These are phyloP conservation scores for Moniliophthora roreri DNA, from an alignment of 1,284 basidiomycete species.

Conservation along the genomic window DNA sequence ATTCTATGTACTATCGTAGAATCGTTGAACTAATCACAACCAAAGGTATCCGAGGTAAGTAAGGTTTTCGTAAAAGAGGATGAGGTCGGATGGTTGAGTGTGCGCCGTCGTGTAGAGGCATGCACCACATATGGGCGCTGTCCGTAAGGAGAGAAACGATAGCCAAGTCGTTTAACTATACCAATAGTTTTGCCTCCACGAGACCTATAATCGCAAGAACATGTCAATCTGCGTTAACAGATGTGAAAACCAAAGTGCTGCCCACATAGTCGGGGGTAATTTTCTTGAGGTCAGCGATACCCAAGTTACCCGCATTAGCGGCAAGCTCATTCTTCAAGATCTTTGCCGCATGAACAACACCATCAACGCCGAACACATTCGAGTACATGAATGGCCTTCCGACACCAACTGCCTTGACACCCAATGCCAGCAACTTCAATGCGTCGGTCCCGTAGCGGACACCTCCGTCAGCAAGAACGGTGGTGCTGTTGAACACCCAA, in stretches of 20 bases:
- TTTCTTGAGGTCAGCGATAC: neutral
- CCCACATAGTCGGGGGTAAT: neutral
- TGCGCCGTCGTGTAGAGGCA: too few relatives aligned
- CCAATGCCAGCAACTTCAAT: slow-evolving; percentile 71
- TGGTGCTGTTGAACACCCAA: slow-evolving; percentile 50
- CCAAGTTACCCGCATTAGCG: neutral
- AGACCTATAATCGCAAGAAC: too few relatives aligned
- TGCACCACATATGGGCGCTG: too few relatives aligned
- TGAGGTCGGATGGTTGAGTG: too few relatives aligned
- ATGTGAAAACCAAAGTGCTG: neutral
- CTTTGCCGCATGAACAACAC: slow-evolving; percentile 49
- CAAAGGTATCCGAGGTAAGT: too few relatives aligned
- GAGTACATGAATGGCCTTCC: slow-evolving; percentile 65
- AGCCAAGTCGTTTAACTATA: too few relatives aligned
- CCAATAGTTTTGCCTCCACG: too few relatives aligned
- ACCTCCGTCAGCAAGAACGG: slow-evolving; percentile 73
- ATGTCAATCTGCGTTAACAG: too few relatives aligned
- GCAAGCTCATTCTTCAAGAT: slow-evolving; percentile 33
- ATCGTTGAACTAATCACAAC: too few relatives aligned
- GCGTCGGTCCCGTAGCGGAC: slow-evolving; percentile 67
- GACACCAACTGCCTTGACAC: slow-evolving; percentile 60
- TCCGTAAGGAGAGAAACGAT: too few relatives aligned
- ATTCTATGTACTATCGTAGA: too few relatives aligned
- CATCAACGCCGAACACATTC: slow-evolving; percentile 67
- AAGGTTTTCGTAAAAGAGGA: too few relatives aligned